Conservation (phyloP, 2,329 filamentous ascomycete genomes). For the Pyricularia sp. region DNA sequence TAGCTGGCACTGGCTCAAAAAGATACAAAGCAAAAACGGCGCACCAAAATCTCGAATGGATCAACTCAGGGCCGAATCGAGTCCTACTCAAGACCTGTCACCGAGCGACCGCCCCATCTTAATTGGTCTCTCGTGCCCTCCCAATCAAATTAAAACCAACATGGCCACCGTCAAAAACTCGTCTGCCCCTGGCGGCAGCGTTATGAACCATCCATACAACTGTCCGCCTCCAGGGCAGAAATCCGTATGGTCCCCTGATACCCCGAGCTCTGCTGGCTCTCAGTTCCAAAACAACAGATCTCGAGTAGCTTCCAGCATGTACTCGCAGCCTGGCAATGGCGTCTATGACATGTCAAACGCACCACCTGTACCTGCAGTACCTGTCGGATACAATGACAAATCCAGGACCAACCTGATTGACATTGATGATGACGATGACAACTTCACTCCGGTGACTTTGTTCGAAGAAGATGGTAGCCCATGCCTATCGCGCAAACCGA, state of each 20-base stretch:
- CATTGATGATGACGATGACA: constrained; percentile 26
- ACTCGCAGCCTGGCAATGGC: constrained; percentile 29
- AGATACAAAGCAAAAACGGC: constrained; percentile 20
- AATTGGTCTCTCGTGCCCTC: constrained; percentile 60
- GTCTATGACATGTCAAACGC: constrained; percentile 19
- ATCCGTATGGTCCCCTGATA: constrained; percentile 54
- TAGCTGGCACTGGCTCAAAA: constrained; percentile 46
- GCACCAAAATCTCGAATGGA: constrained; percentile 15
- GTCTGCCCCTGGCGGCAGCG: neutral
- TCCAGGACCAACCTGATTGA: constrained; percentile 9
- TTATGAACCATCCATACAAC: constrained; percentile 17
- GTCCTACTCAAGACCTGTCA: constrained; percentile 41
- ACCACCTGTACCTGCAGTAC: constrained; percentile 53
- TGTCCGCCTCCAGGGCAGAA: constrained; percentile 35
- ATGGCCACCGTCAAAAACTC: neutral
- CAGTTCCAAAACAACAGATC: constrained; percentile 25
- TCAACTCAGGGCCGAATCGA: constrained; percentile 15
- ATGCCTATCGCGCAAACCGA: constrained; percentile 21
- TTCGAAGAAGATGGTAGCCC: constrained; percentile 60
- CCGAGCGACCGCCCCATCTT: constrained; percentile 63
- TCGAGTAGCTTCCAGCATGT: constrained; percentile 48
- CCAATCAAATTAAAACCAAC: constrained; percentile 27
- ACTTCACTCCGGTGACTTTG: constrained; percentile 51
- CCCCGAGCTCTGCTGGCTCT: constrained; percentile 36
- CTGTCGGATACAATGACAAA: constrained; percentile 30